Evolutionary conservation across 768 basidiomycete genomes (phyloP), one percentile per base, ranked within the genome.

Genomic region (Phanerochaete carnosa): DNA sequence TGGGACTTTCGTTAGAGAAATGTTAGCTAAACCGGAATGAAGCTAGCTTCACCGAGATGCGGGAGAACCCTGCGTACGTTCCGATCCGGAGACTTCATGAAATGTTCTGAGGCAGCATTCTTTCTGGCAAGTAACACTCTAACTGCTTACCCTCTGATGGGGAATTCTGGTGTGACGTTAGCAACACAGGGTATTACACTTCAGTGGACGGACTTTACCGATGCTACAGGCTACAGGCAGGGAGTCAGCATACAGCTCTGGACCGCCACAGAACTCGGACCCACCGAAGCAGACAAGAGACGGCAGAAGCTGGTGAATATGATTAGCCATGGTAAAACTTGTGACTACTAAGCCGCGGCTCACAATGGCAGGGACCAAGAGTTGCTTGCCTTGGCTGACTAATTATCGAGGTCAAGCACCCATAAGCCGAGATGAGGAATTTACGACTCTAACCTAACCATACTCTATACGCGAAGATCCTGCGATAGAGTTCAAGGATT

Each of bases 391-490:
- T 12, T 66, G 57, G 62, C 69, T 66, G 55, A 67, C 68, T 69
- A 30, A 26, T 25, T 0, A 25, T 15, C 5, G 8, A 30, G 2
- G 33, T 45, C 19, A 43, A 16, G 4, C 37, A 3, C 23, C 5
- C 25, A 26, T 39, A 29, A 49, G 22, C 32, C 11, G 26, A 9
- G 16, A 19, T 13, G 19, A 15, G n/a, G n/a, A 19, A 32, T 25
- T 1, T 37, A 22, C 15, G 1, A 1, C 13, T 39, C 62, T 13
- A 29, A 63, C 66, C 50, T 63, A 56, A 62, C 67, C 67, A 71
- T 4, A 71, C 59, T 39, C 70, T 47, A 30, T 68, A 62, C n/a
- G 67, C 65, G 45, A 68, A 69, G 2, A 71, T 57, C 7, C 70
- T 71, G 33, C 1, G 11, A 55, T 3, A 12, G 26, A 51, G 11